phyloP scores from a whole-genome alignment of 106 monocot genomes.

The Dendrobium officinale region DNA sequence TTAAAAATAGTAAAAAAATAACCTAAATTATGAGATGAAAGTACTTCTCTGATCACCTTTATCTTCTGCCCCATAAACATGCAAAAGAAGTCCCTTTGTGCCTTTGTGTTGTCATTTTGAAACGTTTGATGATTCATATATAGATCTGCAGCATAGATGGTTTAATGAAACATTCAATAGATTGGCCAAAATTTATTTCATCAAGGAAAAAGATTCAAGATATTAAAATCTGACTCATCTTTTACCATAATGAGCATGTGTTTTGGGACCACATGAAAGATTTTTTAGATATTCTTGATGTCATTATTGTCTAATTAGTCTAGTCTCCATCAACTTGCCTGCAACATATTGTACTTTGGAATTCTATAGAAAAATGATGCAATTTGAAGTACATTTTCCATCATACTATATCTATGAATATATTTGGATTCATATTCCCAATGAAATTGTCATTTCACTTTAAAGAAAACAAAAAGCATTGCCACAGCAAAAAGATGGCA shows the following conservation, averaged over 20 bases:
- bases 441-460: neutral
- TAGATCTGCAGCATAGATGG: neutral
- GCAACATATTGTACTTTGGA: conserved; percentile 4
- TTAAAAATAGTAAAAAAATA: too few species aligned
- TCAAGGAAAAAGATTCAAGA: neutral
- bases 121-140: neutral
- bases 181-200: neutral
- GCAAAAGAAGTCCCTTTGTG: too few species aligned
- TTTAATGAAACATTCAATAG: neutral
- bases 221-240: neutral
- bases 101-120: neutral
- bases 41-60: too few species aligned
- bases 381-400: neutral
- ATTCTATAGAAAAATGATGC: neutral
- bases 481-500: too few species aligned
- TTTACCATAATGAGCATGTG: neutral
- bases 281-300: neutral
- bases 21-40: too few species aligned
- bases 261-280: neutral
- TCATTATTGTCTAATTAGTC: neutral
- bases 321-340: neutral
- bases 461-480: too few species aligned
- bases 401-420: neutral
- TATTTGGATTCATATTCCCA: neutral
- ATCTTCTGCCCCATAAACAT: too few species aligned